A percentile compares a stretch with the other conserved stretches of the same genome.
Conservation (phyloP, 495 filamentous ascomycete species). For the Podospora pseudocomata region DNA sequence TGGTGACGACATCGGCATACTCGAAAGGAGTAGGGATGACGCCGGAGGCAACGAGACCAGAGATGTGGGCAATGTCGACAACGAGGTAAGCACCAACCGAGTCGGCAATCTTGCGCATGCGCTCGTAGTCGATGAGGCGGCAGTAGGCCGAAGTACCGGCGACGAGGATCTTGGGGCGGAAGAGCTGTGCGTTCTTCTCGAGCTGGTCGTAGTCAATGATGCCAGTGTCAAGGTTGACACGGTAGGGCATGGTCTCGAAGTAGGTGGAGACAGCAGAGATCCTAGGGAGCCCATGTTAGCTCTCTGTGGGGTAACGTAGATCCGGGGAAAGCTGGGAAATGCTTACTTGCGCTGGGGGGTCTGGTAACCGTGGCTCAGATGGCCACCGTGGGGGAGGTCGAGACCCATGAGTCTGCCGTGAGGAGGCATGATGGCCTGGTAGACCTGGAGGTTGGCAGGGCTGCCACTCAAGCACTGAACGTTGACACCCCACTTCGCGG, state of each 20-base stretch:
- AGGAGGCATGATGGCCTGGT: constrained; percentile 96
- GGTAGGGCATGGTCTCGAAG: constrained; percentile 93
- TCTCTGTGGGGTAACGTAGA: not conserved
- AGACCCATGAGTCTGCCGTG: constrained; percentile 97
- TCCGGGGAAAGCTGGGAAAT: not conserved
- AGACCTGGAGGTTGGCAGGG: constrained; percentile 96
- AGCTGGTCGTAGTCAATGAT: constrained; percentile 96
- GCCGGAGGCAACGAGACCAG: constrained; percentile 86
- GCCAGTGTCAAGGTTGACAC: constrained; percentile 84
- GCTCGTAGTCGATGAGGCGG: constrained; percentile 92
- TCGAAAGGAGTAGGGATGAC: constrained; percentile 94
- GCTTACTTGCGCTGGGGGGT: constrained; percentile 82
- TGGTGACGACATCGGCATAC: constrained; percentile 95
- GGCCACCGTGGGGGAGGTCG: constrained; percentile 95
- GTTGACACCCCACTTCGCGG: constrained; percentile 96
- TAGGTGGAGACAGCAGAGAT: constrained; percentile 92
- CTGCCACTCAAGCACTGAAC: constrained; percentile 90
- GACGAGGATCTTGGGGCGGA: constrained; percentile 92
- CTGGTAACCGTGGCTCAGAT: constrained; percentile 98
- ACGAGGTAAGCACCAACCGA: constrained; percentile 91
- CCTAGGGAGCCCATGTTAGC: constrained; percentile 42
- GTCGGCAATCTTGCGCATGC: constrained; percentile 96
- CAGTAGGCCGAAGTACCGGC: constrained; percentile 99
- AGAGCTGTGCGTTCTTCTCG: constrained; percentile 88
- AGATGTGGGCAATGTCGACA: constrained; percentile 99